A percentile compares a stretch with the other conserved stretches of the same genome.
phyloP scores from a whole-genome alignment of 2,329 filamentous ascomycete genomes.

The Grosmannia huntii region DNA sequence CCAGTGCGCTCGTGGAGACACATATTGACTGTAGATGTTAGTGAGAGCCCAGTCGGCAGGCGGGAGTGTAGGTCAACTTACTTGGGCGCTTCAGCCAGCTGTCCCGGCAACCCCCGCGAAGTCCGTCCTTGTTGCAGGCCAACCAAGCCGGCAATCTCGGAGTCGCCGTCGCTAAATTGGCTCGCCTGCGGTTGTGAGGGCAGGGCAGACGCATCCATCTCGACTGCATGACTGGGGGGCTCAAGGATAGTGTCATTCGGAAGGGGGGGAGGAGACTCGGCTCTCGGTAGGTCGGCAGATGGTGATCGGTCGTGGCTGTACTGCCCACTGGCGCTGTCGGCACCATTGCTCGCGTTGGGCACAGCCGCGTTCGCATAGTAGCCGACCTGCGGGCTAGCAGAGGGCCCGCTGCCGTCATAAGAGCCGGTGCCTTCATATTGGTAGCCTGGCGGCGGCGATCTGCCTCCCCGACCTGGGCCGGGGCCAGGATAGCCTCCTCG shows the following conservation, averaged over 20 bases:
- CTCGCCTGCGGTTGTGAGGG: slow-evolving; percentile 34
- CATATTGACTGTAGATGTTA: slow-evolving; percentile 28
- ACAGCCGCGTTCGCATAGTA: slow-evolving; percentile 21
- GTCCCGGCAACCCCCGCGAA: slow-evolving; percentile 11
- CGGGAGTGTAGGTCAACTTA: slow-evolving; percentile 32
- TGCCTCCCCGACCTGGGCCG: slow-evolving; percentile 26
- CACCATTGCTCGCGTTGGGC: background rate
- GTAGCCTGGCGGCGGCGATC: slow-evolving; percentile 32
- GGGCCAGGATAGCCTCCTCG: slow-evolving; percentile 10
- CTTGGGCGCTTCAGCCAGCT: slow-evolving; percentile 37
- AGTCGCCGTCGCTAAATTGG: slow-evolving; percentile 49
- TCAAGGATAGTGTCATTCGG: slow-evolving; percentile 27
- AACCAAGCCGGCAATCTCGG: slow-evolving; percentile 62
- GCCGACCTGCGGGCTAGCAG: slow-evolving; percentile 23
- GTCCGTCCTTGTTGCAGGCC: slow-evolving; percentile 47
- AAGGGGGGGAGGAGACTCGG: slow-evolving; percentile 52
- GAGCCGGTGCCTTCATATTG: slow-evolving; percentile 22
- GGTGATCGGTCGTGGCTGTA: slow-evolving; percentile 28
- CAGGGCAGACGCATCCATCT: slow-evolving; percentile 64
- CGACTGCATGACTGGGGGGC: slow-evolving; percentile 53
- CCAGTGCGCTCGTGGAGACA: slow-evolving; percentile 45
- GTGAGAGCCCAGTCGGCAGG: background rate
- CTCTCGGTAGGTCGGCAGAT: slow-evolving; percentile 37
- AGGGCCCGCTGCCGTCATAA: slow-evolving; percentile 18
- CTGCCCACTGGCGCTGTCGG: slow-evolving; percentile 12